Base-by-base conservation (phyloP, 257 asterid genomes). In the Verbena officinalis region DNA sequence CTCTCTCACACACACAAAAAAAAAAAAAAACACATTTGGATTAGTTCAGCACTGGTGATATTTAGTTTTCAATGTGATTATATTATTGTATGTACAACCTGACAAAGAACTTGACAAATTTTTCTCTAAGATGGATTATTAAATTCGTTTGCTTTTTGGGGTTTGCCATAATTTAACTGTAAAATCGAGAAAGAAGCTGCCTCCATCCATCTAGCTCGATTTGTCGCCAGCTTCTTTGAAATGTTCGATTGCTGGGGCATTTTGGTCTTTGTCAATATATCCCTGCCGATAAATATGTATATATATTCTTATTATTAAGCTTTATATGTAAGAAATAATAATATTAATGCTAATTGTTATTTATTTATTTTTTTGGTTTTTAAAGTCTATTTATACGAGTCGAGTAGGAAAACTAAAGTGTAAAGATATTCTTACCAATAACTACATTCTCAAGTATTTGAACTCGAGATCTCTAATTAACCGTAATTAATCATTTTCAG, bases 161-260 rank as follows among this genome's bases (percentile, higher is more conserved):
- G 70, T 74, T 38, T 40, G 54, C 62, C 68, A 68, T 84, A 22
- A 65, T 73, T 84, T 74, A 70, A 60, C 67, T 46, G 73, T 39
- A 58, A 73, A 62, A 56, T 69, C 79, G 72, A 75, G 75, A 75
- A 80, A 64, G 65, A 71, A 15, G 78, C 52, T n/a, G n/a, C 39
- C 74, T 73, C 83, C 75, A 77, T 51, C 15, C 30, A 30, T 79
- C 70, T 64, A 3, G 40, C 56, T 75, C 42, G 52, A 43, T 75
- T 79, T 81, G 84, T 83, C 84, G 38, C 62, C 73, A 73, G 69
- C 77, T 67, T 65, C 78, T 30, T 66, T 66, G 48, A 69, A 70
- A 73, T 73, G 75, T 73, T 73, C 72, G 16, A 69, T 70, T 53
- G 14, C 12, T 45, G 61, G 78, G 73, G 59, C 54, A 59, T 65